These are phyloP conservation scores for Trametes gibbosa DNA, from an alignment of 768 basidiomycete species.

Conservation along the genomic window DNA sequence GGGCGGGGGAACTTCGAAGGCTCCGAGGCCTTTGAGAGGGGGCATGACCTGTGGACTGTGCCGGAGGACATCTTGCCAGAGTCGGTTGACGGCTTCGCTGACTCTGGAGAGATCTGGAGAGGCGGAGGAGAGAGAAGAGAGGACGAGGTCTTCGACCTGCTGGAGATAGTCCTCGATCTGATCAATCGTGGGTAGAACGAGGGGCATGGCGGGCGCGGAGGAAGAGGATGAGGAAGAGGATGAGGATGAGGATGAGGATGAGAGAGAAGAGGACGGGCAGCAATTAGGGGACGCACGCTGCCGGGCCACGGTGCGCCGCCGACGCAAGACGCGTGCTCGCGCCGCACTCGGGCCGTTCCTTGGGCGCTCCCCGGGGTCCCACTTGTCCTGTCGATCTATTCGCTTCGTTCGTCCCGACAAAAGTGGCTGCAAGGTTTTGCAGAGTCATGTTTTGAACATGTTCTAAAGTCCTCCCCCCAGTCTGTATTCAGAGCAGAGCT, in stretches of 20 bases:
- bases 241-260: background rate
- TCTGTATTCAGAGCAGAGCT: no score
- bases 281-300: conserved; percentile 1
- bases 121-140: conserved; percentile 51
- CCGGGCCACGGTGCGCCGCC: conserved; percentile 2
- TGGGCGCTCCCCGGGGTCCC: background rate
- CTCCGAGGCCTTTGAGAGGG: conserved; percentile 58
- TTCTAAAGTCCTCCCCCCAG: no score
- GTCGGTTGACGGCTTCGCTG: conserved; percentile 60
- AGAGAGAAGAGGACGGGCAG: background rate
- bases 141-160: conserved; percentile 61
- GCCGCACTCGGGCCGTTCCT: background rate
- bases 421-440: no score
- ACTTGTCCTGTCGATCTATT: background rate
- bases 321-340: conserved; percentile 4
- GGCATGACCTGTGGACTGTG: conserved; percentile 62
- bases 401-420: background rate
- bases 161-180: conserved; percentile 71
- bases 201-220: conserved; percentile 16
- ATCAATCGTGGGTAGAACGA: conserved; percentile 41
- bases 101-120: conserved; percentile 61
- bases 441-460: no score
- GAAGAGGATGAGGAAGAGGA: background rate
- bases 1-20: conserved; percentile 71
- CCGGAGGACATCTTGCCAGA: conserved; percentile 79